Percentiles rank a stretch among this genome's conserved stretches.
These are phyloP conservation scores for Trametes versicolor DNA, from an alignment of 1,284 basidiomycete species.

Conservation along the genomic window DNA sequence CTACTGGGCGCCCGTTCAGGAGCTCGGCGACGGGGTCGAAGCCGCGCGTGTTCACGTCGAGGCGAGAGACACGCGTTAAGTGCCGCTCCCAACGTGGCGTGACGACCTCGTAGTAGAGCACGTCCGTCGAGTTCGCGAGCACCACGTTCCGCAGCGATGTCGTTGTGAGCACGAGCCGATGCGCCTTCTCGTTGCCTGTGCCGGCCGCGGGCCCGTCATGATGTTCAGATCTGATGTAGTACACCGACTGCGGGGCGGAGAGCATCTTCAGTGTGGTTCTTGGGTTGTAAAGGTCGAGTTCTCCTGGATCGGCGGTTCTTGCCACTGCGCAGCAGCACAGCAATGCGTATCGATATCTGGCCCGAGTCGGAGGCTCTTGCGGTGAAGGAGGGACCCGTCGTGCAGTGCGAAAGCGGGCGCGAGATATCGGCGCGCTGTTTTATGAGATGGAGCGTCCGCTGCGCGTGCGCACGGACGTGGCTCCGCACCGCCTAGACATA, in stretches of 20 bases:
- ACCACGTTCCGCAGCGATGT: constrained; percentile 50
- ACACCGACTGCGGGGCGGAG: constrained; percentile 23
- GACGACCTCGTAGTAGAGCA: constrained; percentile 53
- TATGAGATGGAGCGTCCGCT: constrained; percentile 20
- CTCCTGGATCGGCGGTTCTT: not conserved
- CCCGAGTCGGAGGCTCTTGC: constrained; percentile 3
- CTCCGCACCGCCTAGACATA: constrained; percentile 15
- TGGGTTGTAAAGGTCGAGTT: not conserved
- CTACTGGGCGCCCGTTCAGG: constrained; percentile 41
- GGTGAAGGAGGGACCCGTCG: constrained; percentile 4
- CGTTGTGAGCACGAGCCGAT: constrained; percentile 51
- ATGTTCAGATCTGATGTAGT: constrained; percentile 28
- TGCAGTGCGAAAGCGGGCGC: constrained; percentile 10
- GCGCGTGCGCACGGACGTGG: constrained; percentile 17
- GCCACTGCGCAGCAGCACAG: not conserved
- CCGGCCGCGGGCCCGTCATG: not conserved
- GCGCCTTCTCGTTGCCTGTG: constrained; percentile 35
- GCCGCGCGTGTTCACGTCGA: constrained; percentile 46
- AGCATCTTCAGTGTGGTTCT: not conserved
- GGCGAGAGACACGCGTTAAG: constrained; percentile 48
- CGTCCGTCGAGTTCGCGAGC: constrained; percentile 50
- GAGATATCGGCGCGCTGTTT: constrained; percentile 3
- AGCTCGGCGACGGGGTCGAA: constrained; percentile 49
- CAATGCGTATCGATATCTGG: constrained; percentile 9
- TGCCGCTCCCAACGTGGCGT: constrained; percentile 53